phyloP scores from a whole-genome alignment of 1,284 basidiomycete species.

The Marasmius fiardii region DNA sequence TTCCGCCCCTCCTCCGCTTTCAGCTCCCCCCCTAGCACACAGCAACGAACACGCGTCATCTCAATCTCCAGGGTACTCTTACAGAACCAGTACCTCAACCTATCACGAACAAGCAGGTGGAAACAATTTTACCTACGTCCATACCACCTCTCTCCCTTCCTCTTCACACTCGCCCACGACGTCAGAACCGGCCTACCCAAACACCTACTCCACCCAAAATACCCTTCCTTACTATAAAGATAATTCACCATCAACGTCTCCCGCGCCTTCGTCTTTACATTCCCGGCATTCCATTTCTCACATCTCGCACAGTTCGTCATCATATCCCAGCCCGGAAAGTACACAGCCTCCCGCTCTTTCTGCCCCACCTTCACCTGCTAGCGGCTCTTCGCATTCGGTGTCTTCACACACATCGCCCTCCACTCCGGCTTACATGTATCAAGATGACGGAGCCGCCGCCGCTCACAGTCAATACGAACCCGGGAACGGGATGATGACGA shows the following conservation, averaged over 20 bases:
- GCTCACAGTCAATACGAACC: conserved; percentile 27
- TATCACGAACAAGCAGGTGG: conserved; percentile 48
- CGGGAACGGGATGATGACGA: conserved; percentile 15
- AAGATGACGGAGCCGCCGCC: conserved; percentile 36
- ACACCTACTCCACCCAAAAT: conserved; percentile 22
- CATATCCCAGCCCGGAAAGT: conserved; percentile 8
- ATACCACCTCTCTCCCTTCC: conserved; percentile 37
- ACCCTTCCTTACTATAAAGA: conserved; percentile 25
- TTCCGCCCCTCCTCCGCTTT: conserved; percentile 34
- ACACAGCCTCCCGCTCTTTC: conserved; percentile 18
- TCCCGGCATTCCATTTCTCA: conserved; percentile 45
- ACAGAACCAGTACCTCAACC: conserved; percentile 33
- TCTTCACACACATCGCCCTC: conserved; percentile 49
- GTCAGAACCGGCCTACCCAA: conserved; percentile 27
- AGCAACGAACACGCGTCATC: conserved; percentile 33
- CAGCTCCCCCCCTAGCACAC: conserved; percentile 43
- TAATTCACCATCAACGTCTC: conserved; percentile 25
- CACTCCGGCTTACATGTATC: conserved; percentile 46
- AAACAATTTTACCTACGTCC: conserved; percentile 37
- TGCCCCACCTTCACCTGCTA: conserved; percentile 30
- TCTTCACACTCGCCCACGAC: conserved; percentile 24
- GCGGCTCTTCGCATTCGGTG: conserved; percentile 38
- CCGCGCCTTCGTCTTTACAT: conserved; percentile 26
- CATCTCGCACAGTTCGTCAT: conserved; percentile 36
- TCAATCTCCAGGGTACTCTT: conserved; percentile 30